Evolutionary conservation across 306 rosid species (phyloP).

Genomic region (Pyrus betulifolia): DNA sequence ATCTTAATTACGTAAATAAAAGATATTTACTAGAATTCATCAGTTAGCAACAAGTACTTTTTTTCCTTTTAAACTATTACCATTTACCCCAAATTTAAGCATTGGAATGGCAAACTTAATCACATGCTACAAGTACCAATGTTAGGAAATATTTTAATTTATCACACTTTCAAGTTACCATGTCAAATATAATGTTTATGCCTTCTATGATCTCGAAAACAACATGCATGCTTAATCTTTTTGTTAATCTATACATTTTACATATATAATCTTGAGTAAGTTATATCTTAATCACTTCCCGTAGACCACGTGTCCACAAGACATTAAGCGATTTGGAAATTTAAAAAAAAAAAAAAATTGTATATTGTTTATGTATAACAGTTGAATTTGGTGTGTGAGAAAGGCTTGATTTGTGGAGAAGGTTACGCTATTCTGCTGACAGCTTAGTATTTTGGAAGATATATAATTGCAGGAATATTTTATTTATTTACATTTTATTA

Average conservation of each 20-base stretch:
- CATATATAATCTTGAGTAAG: neutral
- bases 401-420: conserved; percentile 19
- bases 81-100: neutral
- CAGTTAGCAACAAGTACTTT: neutral
- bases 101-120: neutral
- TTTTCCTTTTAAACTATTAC: neutral
- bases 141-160: neutral
- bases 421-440: neutral
- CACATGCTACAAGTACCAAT: conserved; percentile 10
- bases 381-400: neutral
- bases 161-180: neutral
- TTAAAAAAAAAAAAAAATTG: neutral
- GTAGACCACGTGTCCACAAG: neutral
- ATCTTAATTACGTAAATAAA: too few relatives aligned
- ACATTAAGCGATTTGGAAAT: neutral
- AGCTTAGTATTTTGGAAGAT: neutral
- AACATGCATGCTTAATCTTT: neutral
- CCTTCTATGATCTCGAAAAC: neutral
- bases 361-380: neutral
- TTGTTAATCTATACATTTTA: neutral
- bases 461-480: neutral
- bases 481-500: neutral
- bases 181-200: neutral
- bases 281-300: neutral
- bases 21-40: neutral